Conservation (phyloP, 1,284 basidiomycete species). For the Apiotrichum gamsii region DNA sequence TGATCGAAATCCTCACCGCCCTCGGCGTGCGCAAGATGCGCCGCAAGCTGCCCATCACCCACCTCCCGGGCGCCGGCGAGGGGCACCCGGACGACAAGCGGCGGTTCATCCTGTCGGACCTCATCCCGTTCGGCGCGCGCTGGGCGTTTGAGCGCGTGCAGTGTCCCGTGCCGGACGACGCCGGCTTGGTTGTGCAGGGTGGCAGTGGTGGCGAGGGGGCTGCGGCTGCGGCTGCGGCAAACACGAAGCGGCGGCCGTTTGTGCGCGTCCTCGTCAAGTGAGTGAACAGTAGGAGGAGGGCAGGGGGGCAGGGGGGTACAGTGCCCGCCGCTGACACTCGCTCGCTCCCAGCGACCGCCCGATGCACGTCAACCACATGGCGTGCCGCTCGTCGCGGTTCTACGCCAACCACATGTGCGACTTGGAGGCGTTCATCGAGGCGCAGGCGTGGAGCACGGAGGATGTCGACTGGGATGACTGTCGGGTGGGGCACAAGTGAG, state of each 20-base stretch:
- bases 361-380: conserved; percentile 33
- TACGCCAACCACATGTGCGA: conserved; percentile 56
- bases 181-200: no score
- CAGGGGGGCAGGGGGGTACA: conserved; percentile 15
- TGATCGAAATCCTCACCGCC: conserved; percentile 68
- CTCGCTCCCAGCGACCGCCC: conserved; percentile 21
- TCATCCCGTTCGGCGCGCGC: conserved; percentile 40
- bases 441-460: conserved; percentile 61
- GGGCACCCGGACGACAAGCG: conserved; percentile 22
- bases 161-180: conserved; percentile 23
- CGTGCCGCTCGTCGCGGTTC: conserved; percentile 58
- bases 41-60: neutral
- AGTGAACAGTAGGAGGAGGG: conserved; percentile 18
- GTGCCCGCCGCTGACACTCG: neutral
- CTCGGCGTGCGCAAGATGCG: conserved; percentile 57
- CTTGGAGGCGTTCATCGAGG: conserved; percentile 61
- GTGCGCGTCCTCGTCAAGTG: conserved; percentile 42
- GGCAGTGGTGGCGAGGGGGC: no score
- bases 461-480: conserved; percentile 51
- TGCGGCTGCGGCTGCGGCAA: no score
- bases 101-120: conserved; percentile 27
- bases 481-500: neutral
- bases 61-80: neutral
- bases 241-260: no score
- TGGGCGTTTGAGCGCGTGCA: conserved; percentile 37